A percentile compares a stretch with the other conserved stretches of the same genome.
Evolutionary conservation across 768 basidiomycete genomes (phyloP).

Genomic region (Phaffia australis): DNA sequence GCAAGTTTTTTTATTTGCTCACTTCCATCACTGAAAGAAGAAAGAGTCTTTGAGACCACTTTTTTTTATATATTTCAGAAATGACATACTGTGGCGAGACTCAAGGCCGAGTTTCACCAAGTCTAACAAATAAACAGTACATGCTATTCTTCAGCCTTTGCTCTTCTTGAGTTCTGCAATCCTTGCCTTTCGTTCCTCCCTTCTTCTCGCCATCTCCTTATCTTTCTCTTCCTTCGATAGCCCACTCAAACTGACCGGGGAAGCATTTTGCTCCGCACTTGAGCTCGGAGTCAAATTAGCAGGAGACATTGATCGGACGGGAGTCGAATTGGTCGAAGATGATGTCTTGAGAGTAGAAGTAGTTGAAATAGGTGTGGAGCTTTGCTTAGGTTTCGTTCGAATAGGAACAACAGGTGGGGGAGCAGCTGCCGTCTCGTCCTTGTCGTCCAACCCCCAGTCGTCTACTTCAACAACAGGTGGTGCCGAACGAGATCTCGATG

Average conservation of each 20-base stretch:
- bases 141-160: conserved; percentile 24
- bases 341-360: conserved; percentile 3
- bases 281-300: no score
- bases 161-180: conserved; percentile 39
- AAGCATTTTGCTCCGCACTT: conserved; percentile 21
- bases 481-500: conserved; percentile 21
- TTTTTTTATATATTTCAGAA: no score
- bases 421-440: conserved; percentile 26
- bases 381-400: conserved; percentile 31
- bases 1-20: no score
- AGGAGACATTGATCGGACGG: no score
- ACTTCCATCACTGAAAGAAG: no score
- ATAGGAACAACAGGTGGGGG: conserved; percentile 25
- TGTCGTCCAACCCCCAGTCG: conserved; percentile 25
- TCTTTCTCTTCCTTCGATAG: conserved; percentile 86
- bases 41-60: no score
- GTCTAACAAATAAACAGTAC: no score
- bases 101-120: no score
- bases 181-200: conserved; percentile 81
- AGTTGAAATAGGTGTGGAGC: conserved; percentile 26
- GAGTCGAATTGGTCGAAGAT: neutral
- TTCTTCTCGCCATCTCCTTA: conserved; percentile 77
- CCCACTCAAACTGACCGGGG: conserved; percentile 39
- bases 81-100: no score
- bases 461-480: conserved; percentile 23